Evolutionary conservation across 2,329 filamentous ascomycete genomes (phyloP).

Genomic region (Trichophyton simii): DNA sequence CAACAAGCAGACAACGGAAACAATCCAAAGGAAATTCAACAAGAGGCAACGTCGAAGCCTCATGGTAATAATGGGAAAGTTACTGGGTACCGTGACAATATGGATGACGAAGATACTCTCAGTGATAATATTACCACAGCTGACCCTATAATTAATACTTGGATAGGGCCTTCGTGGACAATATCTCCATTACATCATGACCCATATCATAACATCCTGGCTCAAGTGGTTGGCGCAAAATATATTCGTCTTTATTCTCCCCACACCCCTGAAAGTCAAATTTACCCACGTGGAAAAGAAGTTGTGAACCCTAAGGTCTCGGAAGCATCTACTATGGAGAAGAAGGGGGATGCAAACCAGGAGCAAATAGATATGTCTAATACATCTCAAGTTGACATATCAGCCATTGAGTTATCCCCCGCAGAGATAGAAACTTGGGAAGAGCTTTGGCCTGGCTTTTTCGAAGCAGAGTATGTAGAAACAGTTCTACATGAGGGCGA

Average conservation of each 20-base stretch:
- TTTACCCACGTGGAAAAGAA: constrained; percentile 30
- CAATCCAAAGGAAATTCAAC: constrained; percentile 22
- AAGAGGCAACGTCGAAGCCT: background rate
- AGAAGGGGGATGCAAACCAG: constrained; percentile 33
- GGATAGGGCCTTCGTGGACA: constrained; percentile 79
- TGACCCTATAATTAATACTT: constrained; percentile 68
- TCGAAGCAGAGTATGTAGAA: constrained; percentile 55
- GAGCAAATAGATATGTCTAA: constrained; percentile 81
- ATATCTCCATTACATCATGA: constrained; percentile 91
- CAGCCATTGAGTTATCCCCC: constrained; percentile 47
- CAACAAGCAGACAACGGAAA: constrained; percentile 14
- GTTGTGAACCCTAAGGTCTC: constrained; percentile 15
- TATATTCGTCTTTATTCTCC: constrained; percentile 84
- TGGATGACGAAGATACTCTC: background rate
- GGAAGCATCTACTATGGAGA: constrained; percentile 2
- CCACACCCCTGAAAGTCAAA: constrained; percentile 36
- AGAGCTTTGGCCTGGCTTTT: constrained; percentile 44
- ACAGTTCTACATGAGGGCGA: constrained; percentile 68
- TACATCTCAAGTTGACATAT: constrained; percentile 68
- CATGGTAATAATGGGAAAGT: background rate
- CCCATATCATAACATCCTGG: constrained; percentile 82
- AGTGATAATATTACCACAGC: constrained; percentile 5
- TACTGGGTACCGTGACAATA: background rate
- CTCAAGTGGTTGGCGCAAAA: constrained; percentile 79
- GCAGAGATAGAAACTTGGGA: constrained; percentile 32